Percentiles rank a stretch among this genome's conserved stretches.
Conservation (phyloP, 2,329 filamentous ascomycete species). For the Atkinsonella texensis region DNA sequence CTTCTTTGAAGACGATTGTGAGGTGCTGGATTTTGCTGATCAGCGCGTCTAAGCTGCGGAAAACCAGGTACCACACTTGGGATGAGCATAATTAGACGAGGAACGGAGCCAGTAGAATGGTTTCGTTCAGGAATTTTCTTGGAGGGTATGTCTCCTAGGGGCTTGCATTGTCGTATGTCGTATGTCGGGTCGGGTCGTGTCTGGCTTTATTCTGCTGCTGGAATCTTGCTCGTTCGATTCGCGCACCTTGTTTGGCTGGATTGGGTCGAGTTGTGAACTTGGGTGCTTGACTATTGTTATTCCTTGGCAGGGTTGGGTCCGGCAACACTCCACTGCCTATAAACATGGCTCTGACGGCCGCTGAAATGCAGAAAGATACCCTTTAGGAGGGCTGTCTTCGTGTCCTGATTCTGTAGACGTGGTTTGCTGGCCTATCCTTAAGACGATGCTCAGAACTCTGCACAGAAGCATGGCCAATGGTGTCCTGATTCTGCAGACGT, state of each 20-base stretch:
- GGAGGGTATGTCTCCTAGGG: neutral
- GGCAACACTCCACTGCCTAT: neutral
- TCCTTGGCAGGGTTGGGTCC: conserved; percentile 7
- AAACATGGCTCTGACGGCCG: conserved; percentile 9
- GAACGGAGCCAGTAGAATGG: neutral
- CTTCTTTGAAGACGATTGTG: conserved; percentile 88
- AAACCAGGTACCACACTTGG: too few species aligned
- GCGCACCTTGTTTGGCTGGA: conserved; percentile 4
- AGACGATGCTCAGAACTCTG: too few species aligned
- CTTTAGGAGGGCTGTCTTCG: neutral
- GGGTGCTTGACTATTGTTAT: neutral
- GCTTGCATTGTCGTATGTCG: conserved; percentile 1
- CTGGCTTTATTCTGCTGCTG: neutral
- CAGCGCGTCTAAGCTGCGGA: conserved; percentile 39
- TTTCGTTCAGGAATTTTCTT: neutral
- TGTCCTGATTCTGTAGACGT: too few species aligned
- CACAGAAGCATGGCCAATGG: too few species aligned
- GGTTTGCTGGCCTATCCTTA: too few species aligned
- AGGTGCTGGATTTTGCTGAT: conserved; percentile 79
- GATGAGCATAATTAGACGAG: neutral
- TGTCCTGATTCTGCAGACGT: too few species aligned
- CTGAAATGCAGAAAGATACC: conserved; percentile 22
- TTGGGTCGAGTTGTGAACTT: conserved; percentile 4
- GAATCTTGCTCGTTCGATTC: conserved; percentile 6
- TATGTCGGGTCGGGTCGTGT: neutral